Evolutionary conservation across 1,139 yeast species (phyloP).

Genomic region (Suhomyces bolitotheri): DNA sequence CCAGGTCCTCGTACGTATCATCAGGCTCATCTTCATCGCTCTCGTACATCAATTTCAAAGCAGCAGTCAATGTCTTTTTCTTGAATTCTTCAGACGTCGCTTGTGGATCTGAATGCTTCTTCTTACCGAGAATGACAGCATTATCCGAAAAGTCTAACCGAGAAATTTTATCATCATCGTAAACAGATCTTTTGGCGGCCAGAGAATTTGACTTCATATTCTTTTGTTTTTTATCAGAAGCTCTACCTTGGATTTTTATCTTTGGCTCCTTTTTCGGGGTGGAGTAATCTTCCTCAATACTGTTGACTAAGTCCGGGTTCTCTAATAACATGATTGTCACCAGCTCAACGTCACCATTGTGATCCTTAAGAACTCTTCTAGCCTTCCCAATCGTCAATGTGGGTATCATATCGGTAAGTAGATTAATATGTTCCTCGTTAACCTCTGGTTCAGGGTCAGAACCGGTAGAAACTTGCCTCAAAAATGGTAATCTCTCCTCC

Average conservation of each 20-base stretch:
- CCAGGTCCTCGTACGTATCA: constrained; percentile 81
- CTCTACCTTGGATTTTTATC: constrained; percentile 3
- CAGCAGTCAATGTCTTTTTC: constrained; percentile 61
- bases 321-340: constrained; percentile 65
- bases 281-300: constrained; percentile 15
- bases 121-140: constrained; percentile 25
- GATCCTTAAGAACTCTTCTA: constrained; percentile 43
- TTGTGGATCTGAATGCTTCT: constrained; percentile 18
- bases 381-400: constrained; percentile 48
- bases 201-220: constrained; percentile 1
- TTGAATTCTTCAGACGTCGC: constrained; percentile 37
- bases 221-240: neutral
- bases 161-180: constrained; percentile 33
- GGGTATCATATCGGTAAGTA: constrained; percentile 62
- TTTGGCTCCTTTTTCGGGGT: constrained; percentile 7
- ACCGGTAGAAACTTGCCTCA: constrained; percentile 21
- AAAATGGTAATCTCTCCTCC: constrained; percentile 46
- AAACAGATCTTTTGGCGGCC: constrained; percentile 21
- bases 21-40: constrained; percentile 81
- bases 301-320: constrained; percentile 45
- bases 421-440: constrained; percentile 40
- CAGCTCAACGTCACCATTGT: constrained; percentile 55
- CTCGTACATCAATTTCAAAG: constrained; percentile 64
- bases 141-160: constrained; percentile 21
- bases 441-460: constrained; percentile 18